Conservation (phyloP, 202 grass and related monocot species). For the Miscanthus sacchariflorus region DNA sequence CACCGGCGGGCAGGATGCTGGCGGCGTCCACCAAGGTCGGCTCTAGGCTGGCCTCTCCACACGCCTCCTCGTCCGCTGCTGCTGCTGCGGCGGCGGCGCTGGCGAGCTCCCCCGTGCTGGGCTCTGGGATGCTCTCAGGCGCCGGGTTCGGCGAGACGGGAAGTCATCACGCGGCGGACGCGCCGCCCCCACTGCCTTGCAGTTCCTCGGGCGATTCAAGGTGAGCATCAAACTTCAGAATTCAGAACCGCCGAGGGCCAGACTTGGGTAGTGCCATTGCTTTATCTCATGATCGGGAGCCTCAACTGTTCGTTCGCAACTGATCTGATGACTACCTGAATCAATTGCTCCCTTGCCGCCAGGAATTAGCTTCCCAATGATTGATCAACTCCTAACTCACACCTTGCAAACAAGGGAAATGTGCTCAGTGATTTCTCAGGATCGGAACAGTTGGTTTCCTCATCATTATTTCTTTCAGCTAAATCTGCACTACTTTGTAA, state of each 20-base stretch:
- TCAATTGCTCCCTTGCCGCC: background rate
- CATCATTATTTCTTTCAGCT: background rate
- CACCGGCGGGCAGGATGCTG: constrained; percentile 33
- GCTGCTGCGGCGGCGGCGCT: background rate
- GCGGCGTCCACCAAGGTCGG: constrained; percentile 44
- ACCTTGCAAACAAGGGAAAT: background rate
- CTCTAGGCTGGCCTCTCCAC: constrained; percentile 43
- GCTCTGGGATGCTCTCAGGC: constrained; percentile 30
- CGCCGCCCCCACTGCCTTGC: background rate
- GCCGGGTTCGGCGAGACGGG: constrained; percentile 12
- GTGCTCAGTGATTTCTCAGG: background rate
- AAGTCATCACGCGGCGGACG: constrained; percentile 1
- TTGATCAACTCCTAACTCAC: constrained; percentile 4
- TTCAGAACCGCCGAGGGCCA: constrained; percentile 12
- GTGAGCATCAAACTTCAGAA: constrained; percentile 42
- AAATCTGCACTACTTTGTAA: constrained; percentile 15
- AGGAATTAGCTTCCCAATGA: background rate
- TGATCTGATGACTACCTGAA: background rate
- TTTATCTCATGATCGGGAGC: background rate
- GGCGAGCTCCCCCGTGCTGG: constrained; percentile 16
- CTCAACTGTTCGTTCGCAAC: background rate
- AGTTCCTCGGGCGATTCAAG: constrained; percentile 35
- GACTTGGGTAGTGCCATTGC: background rate
- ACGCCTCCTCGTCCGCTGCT: constrained; percentile 7
- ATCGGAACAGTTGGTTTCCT: background rate